A percentile compares a stretch with the other conserved stretches of the same genome.
Conservation (phyloP, 495 filamentous ascomycete genomes). For the Aspergillus saccharolyticus region DNA sequence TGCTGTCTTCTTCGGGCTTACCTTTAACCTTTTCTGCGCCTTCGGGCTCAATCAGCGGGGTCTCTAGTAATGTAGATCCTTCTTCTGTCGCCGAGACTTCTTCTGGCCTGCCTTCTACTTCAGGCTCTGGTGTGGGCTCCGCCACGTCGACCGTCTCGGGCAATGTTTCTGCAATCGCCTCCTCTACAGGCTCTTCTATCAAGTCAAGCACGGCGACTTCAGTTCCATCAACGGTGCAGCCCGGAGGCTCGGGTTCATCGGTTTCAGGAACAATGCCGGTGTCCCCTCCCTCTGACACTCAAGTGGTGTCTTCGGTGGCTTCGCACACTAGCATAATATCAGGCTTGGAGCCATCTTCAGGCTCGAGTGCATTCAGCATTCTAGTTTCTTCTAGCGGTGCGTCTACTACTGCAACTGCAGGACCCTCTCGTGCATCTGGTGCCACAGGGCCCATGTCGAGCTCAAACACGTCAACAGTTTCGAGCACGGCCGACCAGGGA, state of each 20-base stretch:
- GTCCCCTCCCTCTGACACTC: not conserved
- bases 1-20: not conserved
- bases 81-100: not conserved
- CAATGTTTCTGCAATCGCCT: not conserved
- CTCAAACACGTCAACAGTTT: conserved; percentile 7
- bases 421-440: not conserved
- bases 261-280: not conserved
- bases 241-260: not conserved
- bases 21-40: not conserved
- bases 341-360: not conserved
- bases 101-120: not conserved
- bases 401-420: not conserved
- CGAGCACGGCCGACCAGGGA: conserved; percentile 4
- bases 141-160: not conserved
- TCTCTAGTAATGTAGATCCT: not conserved
- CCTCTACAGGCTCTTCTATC: not conserved
- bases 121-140: not conserved
- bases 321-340: not conserved
- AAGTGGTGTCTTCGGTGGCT: conserved; percentile 1
- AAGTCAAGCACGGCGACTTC: not conserved
- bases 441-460: not conserved
- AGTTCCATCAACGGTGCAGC: not conserved
- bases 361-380: not conserved
- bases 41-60: not conserved
- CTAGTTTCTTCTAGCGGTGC: not conserved